Percentiles rank a stretch among this genome's conserved stretches.
Evolutionary conservation across 345 rosid genomes (phyloP).

Genomic region (Pistacia integerrima): DNA sequence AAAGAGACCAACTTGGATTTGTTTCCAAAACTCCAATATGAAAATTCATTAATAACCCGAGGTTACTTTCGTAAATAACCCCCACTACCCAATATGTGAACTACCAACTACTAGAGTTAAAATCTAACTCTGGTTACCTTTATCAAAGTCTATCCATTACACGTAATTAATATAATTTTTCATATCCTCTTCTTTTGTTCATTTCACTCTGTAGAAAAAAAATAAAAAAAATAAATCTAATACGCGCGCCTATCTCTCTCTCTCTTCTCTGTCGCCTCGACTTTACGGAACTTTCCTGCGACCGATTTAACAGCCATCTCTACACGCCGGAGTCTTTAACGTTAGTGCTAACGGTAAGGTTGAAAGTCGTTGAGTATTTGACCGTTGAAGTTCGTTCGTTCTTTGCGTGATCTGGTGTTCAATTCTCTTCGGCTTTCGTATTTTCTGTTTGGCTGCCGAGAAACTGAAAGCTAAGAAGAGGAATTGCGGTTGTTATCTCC

Average conservation of each 20-base stretch:
- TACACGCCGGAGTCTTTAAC: not conserved
- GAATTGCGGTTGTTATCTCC: not conserved
- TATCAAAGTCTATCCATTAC: conserved; percentile 13
- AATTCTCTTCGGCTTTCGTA: not conserved
- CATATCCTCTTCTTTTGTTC: not conserved
- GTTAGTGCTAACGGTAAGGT: conserved; percentile 4
- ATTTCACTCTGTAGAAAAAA: not conserved
- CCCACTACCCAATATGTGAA: not conserved
- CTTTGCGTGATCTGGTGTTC: not conserved
- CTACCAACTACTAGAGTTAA: conserved; percentile 32
- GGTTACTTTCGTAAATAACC: conserved; percentile 21
- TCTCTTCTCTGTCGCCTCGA: conserved; percentile 4
- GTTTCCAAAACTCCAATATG: not conserved
- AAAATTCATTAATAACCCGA: not conserved
- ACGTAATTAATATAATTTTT: not conserved
- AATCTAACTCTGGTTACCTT: conserved; percentile 25
- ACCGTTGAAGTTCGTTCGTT: not conserved
- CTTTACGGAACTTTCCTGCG: not conserved
- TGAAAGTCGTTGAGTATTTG: not conserved
- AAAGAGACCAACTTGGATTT: not conserved
- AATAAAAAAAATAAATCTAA: not conserved
- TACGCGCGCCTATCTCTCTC: not conserved
- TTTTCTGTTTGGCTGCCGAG: conserved; percentile 23
- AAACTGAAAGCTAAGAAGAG: conserved; percentile 1
- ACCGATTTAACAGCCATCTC: not conserved